Conservation (phyloP, 306 rosid genomes). For the Herpetospermum pedunculosum region DNA sequence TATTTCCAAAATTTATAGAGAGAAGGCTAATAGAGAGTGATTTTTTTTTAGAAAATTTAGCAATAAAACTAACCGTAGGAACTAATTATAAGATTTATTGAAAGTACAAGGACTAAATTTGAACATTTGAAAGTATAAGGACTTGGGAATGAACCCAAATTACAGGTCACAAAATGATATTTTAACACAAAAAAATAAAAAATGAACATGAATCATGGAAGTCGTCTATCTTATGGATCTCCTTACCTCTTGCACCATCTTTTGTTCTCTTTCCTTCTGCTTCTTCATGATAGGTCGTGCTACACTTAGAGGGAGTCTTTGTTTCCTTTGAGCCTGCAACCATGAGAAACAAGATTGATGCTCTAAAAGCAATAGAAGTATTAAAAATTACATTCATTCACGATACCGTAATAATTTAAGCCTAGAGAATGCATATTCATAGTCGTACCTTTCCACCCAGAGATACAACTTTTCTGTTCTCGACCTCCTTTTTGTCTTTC, state of each 20-base stretch:
- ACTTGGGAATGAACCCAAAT: too few relatives aligned
- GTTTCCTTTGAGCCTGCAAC: constrained; percentile 48
- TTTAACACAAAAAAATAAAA: too few relatives aligned
- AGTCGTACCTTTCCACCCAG: constrained; percentile 77
- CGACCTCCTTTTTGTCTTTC: constrained; percentile 67
- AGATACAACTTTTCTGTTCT: constrained; percentile 52
- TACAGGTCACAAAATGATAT: too few relatives aligned
- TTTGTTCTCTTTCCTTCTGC: constrained; percentile 60
- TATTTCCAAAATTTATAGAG: too few relatives aligned
- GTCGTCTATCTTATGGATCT: not conserved
- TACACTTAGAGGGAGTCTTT: constrained; percentile 53
- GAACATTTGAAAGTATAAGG: too few relatives aligned
- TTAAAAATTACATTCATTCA: not conserved
- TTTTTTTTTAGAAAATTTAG: too few relatives aligned
- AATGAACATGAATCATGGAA: not conserved
- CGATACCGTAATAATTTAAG: not conserved
- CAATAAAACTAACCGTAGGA: too few relatives aligned
- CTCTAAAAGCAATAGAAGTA: not conserved
- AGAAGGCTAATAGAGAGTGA: too few relatives aligned
- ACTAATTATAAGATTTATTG: too few relatives aligned
- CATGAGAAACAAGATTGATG: constrained; percentile 5
- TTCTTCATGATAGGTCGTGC: constrained; percentile 69
- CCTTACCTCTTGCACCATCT: constrained; percentile 53
- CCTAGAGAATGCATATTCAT: constrained; percentile 9
- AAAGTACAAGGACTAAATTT: too few relatives aligned